These are phyloP conservation scores for Aspergillus melleus DNA, from an alignment of 2,329 filamentous ascomycete genomes.

Conservation along the genomic window DNA sequence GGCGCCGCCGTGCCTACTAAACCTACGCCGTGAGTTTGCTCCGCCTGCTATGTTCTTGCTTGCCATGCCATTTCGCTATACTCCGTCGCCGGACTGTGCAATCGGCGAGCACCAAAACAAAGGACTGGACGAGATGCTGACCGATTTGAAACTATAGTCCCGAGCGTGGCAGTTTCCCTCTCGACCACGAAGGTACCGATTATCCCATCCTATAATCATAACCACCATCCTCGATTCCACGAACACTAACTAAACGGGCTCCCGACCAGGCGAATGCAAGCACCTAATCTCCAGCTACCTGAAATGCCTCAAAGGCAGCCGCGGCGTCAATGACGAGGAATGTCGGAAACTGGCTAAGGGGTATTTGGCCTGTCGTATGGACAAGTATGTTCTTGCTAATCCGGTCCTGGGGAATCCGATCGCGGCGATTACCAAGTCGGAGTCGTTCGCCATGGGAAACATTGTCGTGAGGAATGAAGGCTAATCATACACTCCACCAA, in stretches of 20 bases:
- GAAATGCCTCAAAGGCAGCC: constrained; percentile 78
- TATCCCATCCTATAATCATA: background rate
- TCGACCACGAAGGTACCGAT: constrained; percentile 78
- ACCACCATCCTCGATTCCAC: background rate
- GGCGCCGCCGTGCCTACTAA: constrained; percentile 63
- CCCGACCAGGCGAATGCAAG: constrained; percentile 75
- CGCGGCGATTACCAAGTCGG: background rate
- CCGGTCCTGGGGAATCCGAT: background rate
- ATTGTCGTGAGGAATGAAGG: background rate
- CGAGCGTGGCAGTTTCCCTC: constrained; percentile 90
- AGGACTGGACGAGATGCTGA: background rate
- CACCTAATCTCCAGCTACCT: constrained; percentile 83
- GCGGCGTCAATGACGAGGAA: constrained; percentile 80
- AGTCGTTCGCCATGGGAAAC: background rate
- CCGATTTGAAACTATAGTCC: constrained; percentile 58
- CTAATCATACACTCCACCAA: background rate
- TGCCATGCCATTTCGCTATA: background rate
- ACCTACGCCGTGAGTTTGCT: constrained; percentile 65
- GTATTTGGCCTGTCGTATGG: constrained; percentile 92
- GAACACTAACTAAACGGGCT: background rate
- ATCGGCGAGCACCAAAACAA: background rate
- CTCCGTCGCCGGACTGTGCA: background rate
- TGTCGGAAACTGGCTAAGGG: constrained; percentile 84
- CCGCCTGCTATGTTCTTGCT: background rate
- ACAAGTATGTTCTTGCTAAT: constrained; percentile 63